A percentile compares a stretch with the other conserved stretches of the same genome.
Evolutionary conservation across 1,284 basidiomycete species (phyloP).

Genomic region (Naganishia sp.): DNA sequence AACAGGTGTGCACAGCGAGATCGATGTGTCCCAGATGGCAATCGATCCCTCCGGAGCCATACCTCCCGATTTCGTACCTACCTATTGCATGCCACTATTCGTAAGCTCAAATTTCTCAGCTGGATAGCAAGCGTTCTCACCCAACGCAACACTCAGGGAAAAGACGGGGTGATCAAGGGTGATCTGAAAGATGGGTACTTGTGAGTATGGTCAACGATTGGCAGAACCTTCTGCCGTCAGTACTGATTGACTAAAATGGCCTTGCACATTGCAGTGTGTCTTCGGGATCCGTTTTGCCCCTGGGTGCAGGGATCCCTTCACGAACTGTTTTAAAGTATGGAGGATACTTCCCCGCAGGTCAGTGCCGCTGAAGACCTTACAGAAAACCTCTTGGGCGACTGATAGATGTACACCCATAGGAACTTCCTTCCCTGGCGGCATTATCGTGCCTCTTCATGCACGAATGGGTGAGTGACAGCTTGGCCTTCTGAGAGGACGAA

Average conservation of each 20-base stretch:
- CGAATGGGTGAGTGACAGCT: conserved; percentile 29
- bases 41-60: conserved; percentile 28
- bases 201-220: background rate
- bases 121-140: background rate
- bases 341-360: conserved; percentile 26
- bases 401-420: background rate
- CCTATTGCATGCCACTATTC: conserved; percentile 31
- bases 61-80: conserved; percentile 24
- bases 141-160: conserved; percentile 1
- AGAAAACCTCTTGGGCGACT: background rate
- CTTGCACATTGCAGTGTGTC: background rate
- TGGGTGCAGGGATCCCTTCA: conserved; percentile 26
- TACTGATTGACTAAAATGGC: too few relatives aligned
- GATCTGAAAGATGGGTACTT: conserved; percentile 31
- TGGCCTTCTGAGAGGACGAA: background rate
- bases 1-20: conserved; percentile 8
- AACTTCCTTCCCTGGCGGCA: conserved; percentile 31
- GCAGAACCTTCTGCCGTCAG: too few relatives aligned
- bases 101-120: conserved; percentile 2
- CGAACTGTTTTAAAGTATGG: conserved; percentile 30
- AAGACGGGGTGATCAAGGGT: conserved; percentile 31
- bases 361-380: background rate
- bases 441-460: conserved; percentile 31
- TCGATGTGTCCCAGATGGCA: conserved; percentile 29
- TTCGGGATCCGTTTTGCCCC: conserved; percentile 4